Evolutionary conservation across 2,329 filamentous ascomycete species (phyloP).

Genomic region (Podosphaera aphanis): DNA sequence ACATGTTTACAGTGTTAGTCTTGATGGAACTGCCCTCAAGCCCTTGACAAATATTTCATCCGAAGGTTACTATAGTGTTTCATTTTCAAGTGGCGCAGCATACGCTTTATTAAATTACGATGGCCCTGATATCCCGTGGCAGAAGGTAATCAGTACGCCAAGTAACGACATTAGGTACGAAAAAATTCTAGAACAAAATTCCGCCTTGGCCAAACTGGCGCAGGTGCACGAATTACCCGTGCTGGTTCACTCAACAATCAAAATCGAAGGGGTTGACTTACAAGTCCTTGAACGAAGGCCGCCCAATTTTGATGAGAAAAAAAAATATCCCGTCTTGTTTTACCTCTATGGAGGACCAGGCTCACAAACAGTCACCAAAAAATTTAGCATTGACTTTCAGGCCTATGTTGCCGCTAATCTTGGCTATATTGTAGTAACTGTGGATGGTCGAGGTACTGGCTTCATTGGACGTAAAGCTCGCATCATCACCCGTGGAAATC

Average conservation of each 20-base stretch:
- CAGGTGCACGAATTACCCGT: conserved; percentile 61
- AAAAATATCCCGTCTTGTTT: conserved; percentile 85
- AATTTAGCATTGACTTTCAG: conserved; percentile 71
- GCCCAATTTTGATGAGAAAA: conserved; percentile 62
- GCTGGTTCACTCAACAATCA: conserved; percentile 60
- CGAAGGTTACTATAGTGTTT: conserved; percentile 58
- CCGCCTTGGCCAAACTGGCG: conserved; percentile 41
- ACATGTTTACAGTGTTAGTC: conserved; percentile 71
- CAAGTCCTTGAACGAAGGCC: conserved; percentile 67
- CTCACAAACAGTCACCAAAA: conserved; percentile 69
- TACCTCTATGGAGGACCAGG: conserved; percentile 83
- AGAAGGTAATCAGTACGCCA: conserved; percentile 70
- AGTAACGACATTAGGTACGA: conserved; percentile 40
- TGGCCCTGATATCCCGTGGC: conserved; percentile 72
- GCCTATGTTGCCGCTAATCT: conserved; percentile 65
- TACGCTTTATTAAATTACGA: conserved; percentile 68
- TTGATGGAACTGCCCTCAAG: conserved; percentile 52
- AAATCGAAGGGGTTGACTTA: conserved; percentile 54
- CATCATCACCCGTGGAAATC: conserved; percentile 57
- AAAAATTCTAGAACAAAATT: conserved; percentile 57
- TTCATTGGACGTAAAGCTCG: conserved; percentile 69
- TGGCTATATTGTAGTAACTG: conserved; percentile 82
- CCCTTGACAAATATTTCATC: conserved; percentile 49
- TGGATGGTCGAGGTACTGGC: conserved; percentile 83
- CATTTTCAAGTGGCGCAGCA: conserved; percentile 62